Percentiles rank a stretch among this genome's conserved stretches.
phyloP scores from a whole-genome alignment of 257 asterid species.

The Scutellaria minor region DNA sequence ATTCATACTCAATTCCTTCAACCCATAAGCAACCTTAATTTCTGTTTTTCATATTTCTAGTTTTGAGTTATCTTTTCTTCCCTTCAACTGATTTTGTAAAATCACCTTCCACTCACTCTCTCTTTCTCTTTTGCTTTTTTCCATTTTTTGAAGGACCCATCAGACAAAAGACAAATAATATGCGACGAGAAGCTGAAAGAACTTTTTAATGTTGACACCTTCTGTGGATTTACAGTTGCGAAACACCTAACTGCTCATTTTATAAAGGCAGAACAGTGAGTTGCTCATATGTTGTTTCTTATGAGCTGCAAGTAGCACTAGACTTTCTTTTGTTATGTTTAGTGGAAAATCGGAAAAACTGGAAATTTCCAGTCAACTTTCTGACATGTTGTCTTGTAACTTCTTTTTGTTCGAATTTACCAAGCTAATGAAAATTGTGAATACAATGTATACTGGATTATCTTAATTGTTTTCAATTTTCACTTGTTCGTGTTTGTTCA shows the following conservation, averaged over 20 bases:
- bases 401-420: conserved; percentile 28
- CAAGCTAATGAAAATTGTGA: conserved; percentile 38
- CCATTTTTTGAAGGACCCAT: conserved; percentile 76
- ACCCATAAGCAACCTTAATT: not conserved
- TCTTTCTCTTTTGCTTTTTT: conserved; percentile 35
- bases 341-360: conserved; percentile 10
- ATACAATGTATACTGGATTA: conserved; percentile 20
- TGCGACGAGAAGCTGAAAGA: conserved; percentile 96
- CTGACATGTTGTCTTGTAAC: conserved; percentile 36
- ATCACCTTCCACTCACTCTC: conserved; percentile 25
- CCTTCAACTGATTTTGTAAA: conserved; percentile 13
- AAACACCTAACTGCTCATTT: conserved; percentile 69
- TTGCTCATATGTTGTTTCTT: conserved; percentile 35
- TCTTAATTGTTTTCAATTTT: not conserved
- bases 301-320: conserved; percentile 34
- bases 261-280: conserved; percentile 66
- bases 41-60: not conserved
- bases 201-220: conserved; percentile 73
- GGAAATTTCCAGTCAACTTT: conserved; percentile 11
- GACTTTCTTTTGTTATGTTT: conserved; percentile 41
- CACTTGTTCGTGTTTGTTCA: conserved; percentile 21
- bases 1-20: no score
- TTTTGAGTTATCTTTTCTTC: conserved; percentile 19
- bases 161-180: conserved; percentile 80
- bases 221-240: conserved; percentile 67